Evolutionary conservation across 23 red algal species (phyloP).

Genomic region (Gracilaria vermiculophylla): DNA sequence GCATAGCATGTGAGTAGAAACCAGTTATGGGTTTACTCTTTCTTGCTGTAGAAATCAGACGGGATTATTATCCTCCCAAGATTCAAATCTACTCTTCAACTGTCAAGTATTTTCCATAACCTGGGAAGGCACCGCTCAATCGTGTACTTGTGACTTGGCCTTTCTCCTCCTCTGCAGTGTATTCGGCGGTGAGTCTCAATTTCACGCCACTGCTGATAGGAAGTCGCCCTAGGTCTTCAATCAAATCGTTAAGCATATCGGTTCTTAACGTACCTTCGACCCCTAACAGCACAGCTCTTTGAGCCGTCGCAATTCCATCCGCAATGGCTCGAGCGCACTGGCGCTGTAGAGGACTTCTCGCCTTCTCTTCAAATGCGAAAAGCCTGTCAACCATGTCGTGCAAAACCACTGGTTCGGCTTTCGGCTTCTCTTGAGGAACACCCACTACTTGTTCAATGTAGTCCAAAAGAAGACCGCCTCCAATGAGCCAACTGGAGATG

Average conservation of each 20-base stretch:
- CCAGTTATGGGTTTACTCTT: too few relatives aligned
- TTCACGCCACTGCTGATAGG: conserved; percentile 8
- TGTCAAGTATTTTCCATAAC: conserved; percentile 29
- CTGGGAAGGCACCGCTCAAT: conserved; percentile 31
- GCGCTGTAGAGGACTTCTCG: conserved; percentile 1
- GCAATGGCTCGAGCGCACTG: conserved; percentile 18
- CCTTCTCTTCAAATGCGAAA: background rate
- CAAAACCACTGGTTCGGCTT: conserved; percentile 9
- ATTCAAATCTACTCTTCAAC: too few relatives aligned
- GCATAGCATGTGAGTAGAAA: too few relatives aligned
- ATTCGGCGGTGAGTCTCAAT: conserved; percentile 15
- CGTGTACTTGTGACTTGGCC: background rate
- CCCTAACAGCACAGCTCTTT: conserved; percentile 25
- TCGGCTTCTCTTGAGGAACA: background rate
- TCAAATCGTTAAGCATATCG: background rate
- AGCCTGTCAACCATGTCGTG: conserved; percentile 26
- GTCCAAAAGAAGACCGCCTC: conserved; percentile 53
- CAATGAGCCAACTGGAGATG: conserved; percentile 16
- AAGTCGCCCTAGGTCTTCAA: conserved; percentile 28
- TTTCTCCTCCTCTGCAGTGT: conserved; percentile 29
- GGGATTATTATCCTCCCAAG: too few relatives aligned
- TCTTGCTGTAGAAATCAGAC: too few relatives aligned
- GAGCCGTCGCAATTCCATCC: conserved; percentile 48
- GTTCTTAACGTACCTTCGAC: background rate
- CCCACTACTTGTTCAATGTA: conserved; percentile 45